phyloP scores from a whole-genome alignment of 2,329 filamentous ascomycete species.

The Fusarium goolgardi region DNA sequence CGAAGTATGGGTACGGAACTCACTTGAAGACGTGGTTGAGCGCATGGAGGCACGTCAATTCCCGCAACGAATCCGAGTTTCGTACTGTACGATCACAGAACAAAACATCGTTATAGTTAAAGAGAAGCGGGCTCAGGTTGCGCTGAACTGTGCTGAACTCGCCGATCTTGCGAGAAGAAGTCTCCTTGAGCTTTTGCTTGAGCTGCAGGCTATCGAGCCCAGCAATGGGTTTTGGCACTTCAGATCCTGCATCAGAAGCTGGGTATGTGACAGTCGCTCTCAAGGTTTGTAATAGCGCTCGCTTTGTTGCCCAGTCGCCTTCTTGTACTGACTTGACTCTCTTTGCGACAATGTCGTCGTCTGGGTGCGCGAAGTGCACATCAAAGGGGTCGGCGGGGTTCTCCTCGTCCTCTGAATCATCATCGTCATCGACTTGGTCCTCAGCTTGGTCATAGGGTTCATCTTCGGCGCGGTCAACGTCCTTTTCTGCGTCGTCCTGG shows the following conservation, averaged over 20 bases:
- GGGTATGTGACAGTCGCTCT: constrained; percentile 63
- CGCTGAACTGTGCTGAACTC: constrained; percentile 72
- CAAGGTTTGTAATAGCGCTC: constrained; percentile 59
- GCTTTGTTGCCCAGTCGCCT: constrained; percentile 63
- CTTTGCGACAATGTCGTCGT: constrained; percentile 68
- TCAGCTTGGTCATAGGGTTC: constrained; percentile 47
- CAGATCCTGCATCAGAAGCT: constrained; percentile 51
- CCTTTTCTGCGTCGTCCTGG: constrained; percentile 59
- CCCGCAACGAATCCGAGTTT: constrained; percentile 76
- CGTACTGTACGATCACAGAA: constrained; percentile 76
- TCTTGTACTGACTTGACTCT: constrained; percentile 64
- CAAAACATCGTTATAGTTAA: constrained; percentile 84
- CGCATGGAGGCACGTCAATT: constrained; percentile 81
- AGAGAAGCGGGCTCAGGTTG: constrained; percentile 76
- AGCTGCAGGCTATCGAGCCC: constrained; percentile 66
- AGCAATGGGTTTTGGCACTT: constrained; percentile 50
- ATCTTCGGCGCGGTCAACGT: constrained; percentile 50
- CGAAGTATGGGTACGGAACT: constrained; percentile 41
- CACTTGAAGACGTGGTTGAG: constrained; percentile 93
- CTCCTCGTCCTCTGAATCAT: constrained; percentile 62
- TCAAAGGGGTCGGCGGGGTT: constrained; percentile 79
- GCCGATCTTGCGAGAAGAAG: constrained; percentile 64
- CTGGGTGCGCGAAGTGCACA: constrained; percentile 77
- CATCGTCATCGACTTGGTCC: constrained; percentile 47
- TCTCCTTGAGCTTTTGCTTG: constrained; percentile 75